phyloP scores from a whole-genome alignment of 2,329 filamentous ascomycete species.

The Aspergillus ustus region DNA sequence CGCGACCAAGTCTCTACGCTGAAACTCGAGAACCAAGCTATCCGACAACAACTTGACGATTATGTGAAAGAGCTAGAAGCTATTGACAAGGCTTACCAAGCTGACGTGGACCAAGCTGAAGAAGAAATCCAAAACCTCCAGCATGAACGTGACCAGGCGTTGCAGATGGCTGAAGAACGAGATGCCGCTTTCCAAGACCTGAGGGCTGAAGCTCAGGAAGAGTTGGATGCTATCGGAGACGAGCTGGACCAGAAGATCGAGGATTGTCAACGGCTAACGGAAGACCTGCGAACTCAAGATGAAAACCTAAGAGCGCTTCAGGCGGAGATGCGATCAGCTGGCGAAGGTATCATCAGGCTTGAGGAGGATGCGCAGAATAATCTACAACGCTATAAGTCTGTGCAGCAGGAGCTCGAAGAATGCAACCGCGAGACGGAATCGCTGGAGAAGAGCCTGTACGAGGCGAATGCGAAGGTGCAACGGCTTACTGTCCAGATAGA shows the following conservation, averaged over 20 bases:
- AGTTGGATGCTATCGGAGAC: constrained; percentile 61
- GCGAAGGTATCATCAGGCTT: constrained; percentile 80
- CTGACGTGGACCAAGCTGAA: constrained; percentile 77
- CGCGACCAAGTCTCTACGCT: constrained; percentile 85
- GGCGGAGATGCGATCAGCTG: constrained; percentile 89
- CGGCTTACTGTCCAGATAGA: constrained; percentile 89
- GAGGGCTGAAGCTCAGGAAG: constrained; percentile 62
- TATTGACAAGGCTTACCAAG: constrained; percentile 73
- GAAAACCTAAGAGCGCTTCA: constrained; percentile 93
- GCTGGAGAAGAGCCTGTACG: constrained; percentile 80
- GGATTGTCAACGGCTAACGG: constrained; percentile 71
- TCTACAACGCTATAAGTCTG: constrained; percentile 75
- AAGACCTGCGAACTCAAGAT: constrained; percentile 73
- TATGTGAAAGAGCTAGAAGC: constrained; percentile 80
- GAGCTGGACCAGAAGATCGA: constrained; percentile 74
- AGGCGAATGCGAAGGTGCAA: constrained; percentile 85
- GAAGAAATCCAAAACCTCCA: constrained; percentile 80
- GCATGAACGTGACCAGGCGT: constrained; percentile 81
- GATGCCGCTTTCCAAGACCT: constrained; percentile 57
- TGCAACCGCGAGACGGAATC: constrained; percentile 86
- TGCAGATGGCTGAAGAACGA: constrained; percentile 71
- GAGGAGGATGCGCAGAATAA: constrained; percentile 89
- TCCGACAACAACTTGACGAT: constrained; percentile 80
- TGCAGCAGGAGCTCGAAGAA: constrained; percentile 81
- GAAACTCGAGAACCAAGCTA: constrained; percentile 86